Conservation (phyloP, 345 rosid species). For the Populus alba region DNA sequence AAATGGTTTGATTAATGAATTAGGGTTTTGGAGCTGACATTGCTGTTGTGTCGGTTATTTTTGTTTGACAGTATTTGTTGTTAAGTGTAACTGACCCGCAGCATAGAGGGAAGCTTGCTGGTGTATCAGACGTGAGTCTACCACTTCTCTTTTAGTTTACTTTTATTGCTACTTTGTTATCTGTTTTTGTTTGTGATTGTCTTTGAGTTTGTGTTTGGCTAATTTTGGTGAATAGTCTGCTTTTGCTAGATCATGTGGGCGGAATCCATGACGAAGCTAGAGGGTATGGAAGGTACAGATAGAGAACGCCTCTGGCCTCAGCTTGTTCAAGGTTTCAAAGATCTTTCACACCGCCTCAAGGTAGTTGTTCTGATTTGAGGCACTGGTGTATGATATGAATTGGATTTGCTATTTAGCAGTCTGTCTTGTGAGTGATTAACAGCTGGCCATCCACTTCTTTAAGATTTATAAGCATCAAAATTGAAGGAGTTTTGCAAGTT, state of each 20-base stretch:
- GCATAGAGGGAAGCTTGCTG: constrained; percentile 73
- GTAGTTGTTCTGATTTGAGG: constrained; percentile 34
- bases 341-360: constrained; percentile 88
- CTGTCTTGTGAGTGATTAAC: neutral
- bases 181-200: neutral
- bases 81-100: constrained; percentile 85
- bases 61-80: constrained; percentile 64
- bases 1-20: neutral
- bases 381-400: neutral
- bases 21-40: constrained; percentile 11
- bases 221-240: constrained; percentile 43
- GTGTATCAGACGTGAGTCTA: constrained; percentile 86
- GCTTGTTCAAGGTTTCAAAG: constrained; percentile 93
- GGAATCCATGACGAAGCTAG: constrained; percentile 89
- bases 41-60: constrained; percentile 16
- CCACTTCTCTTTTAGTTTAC: neutral
- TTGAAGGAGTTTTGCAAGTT: neutral
- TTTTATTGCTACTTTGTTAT: neutral
- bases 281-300: constrained; percentile 88
- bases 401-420: neutral
- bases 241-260: constrained; percentile 91
- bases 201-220: constrained; percentile 16
- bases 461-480: neutral
- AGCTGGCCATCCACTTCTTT: neutral
- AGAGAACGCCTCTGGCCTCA: constrained; percentile 98